Conservation (phyloP, 2,329 filamentous ascomycete species). For the Fusarium sp. region DNA sequence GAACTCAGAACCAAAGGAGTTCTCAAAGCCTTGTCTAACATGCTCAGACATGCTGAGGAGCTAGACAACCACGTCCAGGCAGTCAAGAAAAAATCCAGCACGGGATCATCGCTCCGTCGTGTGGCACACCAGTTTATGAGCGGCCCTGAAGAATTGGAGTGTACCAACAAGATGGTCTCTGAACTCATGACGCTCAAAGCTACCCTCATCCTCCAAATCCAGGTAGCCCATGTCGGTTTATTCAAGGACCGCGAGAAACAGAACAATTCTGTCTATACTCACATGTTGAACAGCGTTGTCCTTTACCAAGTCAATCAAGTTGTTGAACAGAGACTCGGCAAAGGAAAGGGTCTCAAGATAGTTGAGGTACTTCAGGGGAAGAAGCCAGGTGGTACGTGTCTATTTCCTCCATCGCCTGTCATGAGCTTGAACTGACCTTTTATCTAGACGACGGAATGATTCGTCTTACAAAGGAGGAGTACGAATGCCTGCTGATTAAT, state of each 20-base stretch:
- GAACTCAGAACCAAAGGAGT: background rate
- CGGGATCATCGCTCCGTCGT: background rate
- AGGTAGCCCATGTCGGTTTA: background rate
- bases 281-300: background rate
- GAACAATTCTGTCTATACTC: background rate
- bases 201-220: slow-evolving; percentile 6
- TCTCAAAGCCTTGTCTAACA: background rate
- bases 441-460: slow-evolving; percentile 3
- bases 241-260: background rate
- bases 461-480: slow-evolving; percentile 8
- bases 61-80: background rate
- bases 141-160: slow-evolving; percentile 5
- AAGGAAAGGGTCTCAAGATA: slow-evolving; percentile 4
- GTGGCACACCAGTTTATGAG: background rate
- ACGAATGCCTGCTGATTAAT: slow-evolving; percentile 1
- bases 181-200: slow-evolving; percentile 5
- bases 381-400: background rate
- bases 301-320: slow-evolving; percentile 2
- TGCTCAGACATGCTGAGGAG: slow-evolving; percentile 3
- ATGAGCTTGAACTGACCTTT: background rate
- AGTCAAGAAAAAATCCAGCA: background rate
- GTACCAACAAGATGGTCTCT: background rate
- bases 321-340: slow-evolving; percentile 7
- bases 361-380: slow-evolving; percentile 1
- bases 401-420: fast-evolving